A percentile compares a stretch with the other conserved stretches of the same genome.
phyloP scores from a whole-genome alignment of 2,329 filamentous ascomycete species.

The Paracoccidioides brasiliensis region DNA sequence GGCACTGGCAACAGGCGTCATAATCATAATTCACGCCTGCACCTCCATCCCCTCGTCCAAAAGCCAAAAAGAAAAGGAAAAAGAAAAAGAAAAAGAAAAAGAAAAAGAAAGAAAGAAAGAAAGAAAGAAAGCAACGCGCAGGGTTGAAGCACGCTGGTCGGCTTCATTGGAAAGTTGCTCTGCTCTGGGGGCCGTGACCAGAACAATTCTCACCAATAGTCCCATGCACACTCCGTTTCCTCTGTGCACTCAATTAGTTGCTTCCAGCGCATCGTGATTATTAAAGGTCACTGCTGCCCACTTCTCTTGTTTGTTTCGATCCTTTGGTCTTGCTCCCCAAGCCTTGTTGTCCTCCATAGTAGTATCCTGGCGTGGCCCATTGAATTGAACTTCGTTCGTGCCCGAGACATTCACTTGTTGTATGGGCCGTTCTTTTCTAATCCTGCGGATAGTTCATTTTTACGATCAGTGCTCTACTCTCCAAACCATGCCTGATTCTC shows the following conservation, averaged over 20 bases:
- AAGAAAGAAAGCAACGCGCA: neutral
- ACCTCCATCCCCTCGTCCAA: neutral
- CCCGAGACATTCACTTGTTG: conserved; percentile 5
- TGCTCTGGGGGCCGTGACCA: neutral
- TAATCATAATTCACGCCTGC: neutral
- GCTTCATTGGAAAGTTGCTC: neutral
- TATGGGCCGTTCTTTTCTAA: neutral
- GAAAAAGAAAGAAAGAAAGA: neutral
- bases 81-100: no score
- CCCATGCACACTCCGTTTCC: neutral
- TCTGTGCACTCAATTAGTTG: neutral
- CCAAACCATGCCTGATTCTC: conserved; percentile 1
- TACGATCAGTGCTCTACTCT: neutral
- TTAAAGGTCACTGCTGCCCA: neutral
- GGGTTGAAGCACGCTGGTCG: conserved; percentile 3
- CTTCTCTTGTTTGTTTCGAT: neutral
- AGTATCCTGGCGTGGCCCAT: conserved; percentile 1
- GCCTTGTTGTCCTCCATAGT: neutral
- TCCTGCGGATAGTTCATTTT: neutral
- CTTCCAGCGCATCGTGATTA: neutral
- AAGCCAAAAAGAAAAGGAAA: no score
- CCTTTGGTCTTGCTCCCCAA: conserved; percentile 1
- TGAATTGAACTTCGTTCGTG: neutral
- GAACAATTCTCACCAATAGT: neutral
- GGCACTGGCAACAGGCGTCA: neutral